Evolutionary conservation across 768 basidiomycete species (phyloP), one percentile per base, ranked within the genome.

Genomic region (Solioccasus polychromus): DNA sequence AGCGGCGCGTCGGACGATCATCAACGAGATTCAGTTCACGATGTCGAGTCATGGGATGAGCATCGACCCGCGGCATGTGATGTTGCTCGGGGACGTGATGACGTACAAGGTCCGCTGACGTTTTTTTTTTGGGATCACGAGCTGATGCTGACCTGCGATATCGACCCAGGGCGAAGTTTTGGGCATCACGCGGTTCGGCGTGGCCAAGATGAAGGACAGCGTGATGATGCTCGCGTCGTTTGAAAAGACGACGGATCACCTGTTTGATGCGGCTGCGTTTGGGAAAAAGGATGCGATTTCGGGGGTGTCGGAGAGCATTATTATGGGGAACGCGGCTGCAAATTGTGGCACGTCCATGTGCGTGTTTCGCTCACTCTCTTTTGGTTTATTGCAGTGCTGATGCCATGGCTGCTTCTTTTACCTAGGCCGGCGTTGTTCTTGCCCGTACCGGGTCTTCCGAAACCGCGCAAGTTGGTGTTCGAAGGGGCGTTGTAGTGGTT

Each of bases 191-290:
- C 88, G 96, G 24, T 98, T 98, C 68, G 96, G 96, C 61, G 95
- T 99, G 20, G 91, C 94, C 8, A 97, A 97, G 72, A 98, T 98
- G 92, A 98, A 98, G 68, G 96, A 99, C 68, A 92, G 91, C 59
- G 94, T 97, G 1, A 80, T 99, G 58, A 99, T 98, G 96, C 74
- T 98, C 58, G 96, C 96, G 9, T 96, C 92, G 20, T 99, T 99
- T 67, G 96, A 99, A 70, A 98, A 98, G 73, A 98, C 96, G 14
- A 99, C 96, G 12, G 96, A 99, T 71, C 96, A 99, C 67, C 71
- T 99, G 48, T 99, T 99, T 69, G 93, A 99, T 60, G 96, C 96
- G 3, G 87, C 96, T 9, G 90, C 96, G 3, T 94, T 87, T 64
- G 92, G 93, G 10, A 98, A 98, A 68, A 92, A 83, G 39, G 96